Evolutionary conservation across 108 stramenopile species (phyloP).

Genomic region (Chaetoceros muelleri): DNA sequence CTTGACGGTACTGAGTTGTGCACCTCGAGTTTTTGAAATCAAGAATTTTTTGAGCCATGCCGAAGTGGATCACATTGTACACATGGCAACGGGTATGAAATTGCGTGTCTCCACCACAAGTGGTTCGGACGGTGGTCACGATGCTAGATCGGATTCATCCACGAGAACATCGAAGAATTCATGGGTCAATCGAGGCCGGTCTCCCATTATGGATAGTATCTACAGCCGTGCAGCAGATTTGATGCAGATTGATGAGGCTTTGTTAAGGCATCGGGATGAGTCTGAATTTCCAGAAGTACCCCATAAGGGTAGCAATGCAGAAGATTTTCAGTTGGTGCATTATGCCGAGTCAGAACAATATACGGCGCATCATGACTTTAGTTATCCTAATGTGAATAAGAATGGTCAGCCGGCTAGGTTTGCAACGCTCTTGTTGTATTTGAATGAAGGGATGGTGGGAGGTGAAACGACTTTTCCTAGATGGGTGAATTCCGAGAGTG

Average conservation of each 20-base stretch:
- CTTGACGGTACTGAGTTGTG: slow-evolving; percentile 24
- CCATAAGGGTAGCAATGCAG: slow-evolving; percentile 13
- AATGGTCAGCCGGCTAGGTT: slow-evolving; percentile 33
- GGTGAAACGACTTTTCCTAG: slow-evolving; percentile 47
- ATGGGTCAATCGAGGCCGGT: slow-evolving; percentile 22
- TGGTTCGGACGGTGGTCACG: slow-evolving; percentile 8
- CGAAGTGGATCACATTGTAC: slow-evolving; percentile 43
- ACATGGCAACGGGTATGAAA: slow-evolving; percentile 18
- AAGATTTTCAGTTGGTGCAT: slow-evolving; percentile 41
- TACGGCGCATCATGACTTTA: slow-evolving; percentile 43
- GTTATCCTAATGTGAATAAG: slow-evolving; percentile 20
- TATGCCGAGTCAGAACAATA: slow-evolving; percentile 29
- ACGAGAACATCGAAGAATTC: slow-evolving; percentile 34
- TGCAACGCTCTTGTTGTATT: slow-evolving; percentile 53
- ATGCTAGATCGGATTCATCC: slow-evolving; percentile 12
- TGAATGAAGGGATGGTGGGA: slow-evolving; percentile 36
- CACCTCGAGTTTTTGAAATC: slow-evolving; percentile 59
- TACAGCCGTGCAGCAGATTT: slow-evolving; percentile 34
- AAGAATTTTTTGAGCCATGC: slow-evolving; percentile 32
- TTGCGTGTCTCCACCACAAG: slow-evolving; percentile 20
- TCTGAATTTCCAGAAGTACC: slow-evolving; percentile 11
- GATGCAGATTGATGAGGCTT: slow-evolving; percentile 32
- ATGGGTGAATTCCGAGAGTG: slow-evolving; percentile 34
- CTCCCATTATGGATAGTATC: slow-evolving; percentile 34
- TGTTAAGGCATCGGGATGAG: slow-evolving; percentile 21